phyloP scores from a whole-genome alignment of 495 filamentous ascomycete species.

The Penicillium alfredii region DNA sequence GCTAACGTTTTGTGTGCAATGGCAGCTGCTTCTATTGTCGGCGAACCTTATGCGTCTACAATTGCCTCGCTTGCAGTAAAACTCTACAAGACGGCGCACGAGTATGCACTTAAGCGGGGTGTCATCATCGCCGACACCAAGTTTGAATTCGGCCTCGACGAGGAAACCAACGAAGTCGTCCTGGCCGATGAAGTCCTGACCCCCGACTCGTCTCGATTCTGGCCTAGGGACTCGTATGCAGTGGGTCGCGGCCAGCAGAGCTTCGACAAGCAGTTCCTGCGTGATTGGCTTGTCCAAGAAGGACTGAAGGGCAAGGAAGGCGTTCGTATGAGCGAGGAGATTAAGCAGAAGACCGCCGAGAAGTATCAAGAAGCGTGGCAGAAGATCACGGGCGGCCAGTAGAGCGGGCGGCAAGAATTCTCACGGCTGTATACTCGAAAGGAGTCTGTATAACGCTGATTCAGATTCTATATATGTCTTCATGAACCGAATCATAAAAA shows the following conservation, averaged over 20 bases:
- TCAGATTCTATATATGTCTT: slow-evolving; percentile 1
- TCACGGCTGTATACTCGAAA: background rate
- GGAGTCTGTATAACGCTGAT: background rate
- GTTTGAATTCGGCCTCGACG: slow-evolving; percentile 76
- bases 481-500: background rate
- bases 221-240: slow-evolving; percentile 68
- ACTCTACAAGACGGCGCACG: slow-evolving; percentile 67
- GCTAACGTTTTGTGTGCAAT: slow-evolving; percentile 7
- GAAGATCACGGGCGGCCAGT: slow-evolving; percentile 54
- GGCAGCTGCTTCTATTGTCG: slow-evolving; percentile 61
- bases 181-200: slow-evolving; percentile 92
- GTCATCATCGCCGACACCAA: slow-evolving; percentile 92
- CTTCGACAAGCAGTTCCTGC: slow-evolving; percentile 87
- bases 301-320: slow-evolving; percentile 67
- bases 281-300: slow-evolving; percentile 74
- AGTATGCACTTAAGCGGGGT: slow-evolving; percentile 69
- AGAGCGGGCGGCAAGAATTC: slow-evolving; percentile 1
- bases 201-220: slow-evolving; percentile 82
- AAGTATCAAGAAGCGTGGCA: slow-evolving; percentile 69
- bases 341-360: slow-evolving; percentile 54
- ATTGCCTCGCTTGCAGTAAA: slow-evolving; percentile 67
- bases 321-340: slow-evolving; percentile 60
- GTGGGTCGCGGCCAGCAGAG: slow-evolving; percentile 70
- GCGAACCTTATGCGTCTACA: slow-evolving; percentile 63
- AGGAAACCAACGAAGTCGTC: slow-evolving; percentile 67